Base-by-base conservation (phyloP, 129 eudicot species). In the Scalesia atractyloides region DNA sequence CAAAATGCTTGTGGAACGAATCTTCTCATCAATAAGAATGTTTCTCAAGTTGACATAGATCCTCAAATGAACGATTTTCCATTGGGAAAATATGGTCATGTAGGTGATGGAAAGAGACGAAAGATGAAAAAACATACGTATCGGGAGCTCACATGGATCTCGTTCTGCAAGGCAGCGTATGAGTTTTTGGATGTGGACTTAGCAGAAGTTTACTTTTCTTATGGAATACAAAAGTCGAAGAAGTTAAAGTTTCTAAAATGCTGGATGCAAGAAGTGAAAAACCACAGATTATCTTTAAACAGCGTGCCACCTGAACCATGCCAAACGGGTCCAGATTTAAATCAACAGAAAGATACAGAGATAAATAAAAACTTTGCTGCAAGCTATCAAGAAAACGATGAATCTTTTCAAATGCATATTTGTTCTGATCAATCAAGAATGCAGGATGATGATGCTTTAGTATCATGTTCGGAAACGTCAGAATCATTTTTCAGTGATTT, bases 161-260 rank as follows among this genome's bases (percentile, higher is more conserved):
- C 90, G 18, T 94, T 94, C 83, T 70, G 77, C 70, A 77, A 82
- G 47, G 89, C 84, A 5, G 97, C 94, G 10, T 83, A 73, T 44
- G 85, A 78, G 65, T 74, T 79, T 66, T 82, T 81, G 47, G 77
- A 81, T 65, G 77, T 90, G 73, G 85, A 90, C 19, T 78, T 94
- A 73, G 82, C 84, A 53, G 97, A 86, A 57, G 74, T 91, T 76
- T 90, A 79, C 72, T 79, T 78, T 73, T 63, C 89, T 16, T 77
- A 70, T 76, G 73, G 81, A 11, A 62, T 74, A 16, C 81, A 76
- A 52, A 86, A 74, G 70, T 84, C 91, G 7, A 93, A 93, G 84
- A 94, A 83, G 87, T 82, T 90, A 74, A 88, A 86, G 90, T 90
- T 94, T 82, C 49, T 94, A 36, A 90, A 81, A 71, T 90, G 96